Base-by-base conservation (phyloP, 2,329 filamentous ascomycete species). In the Aspergillus carbonarius region DNA sequence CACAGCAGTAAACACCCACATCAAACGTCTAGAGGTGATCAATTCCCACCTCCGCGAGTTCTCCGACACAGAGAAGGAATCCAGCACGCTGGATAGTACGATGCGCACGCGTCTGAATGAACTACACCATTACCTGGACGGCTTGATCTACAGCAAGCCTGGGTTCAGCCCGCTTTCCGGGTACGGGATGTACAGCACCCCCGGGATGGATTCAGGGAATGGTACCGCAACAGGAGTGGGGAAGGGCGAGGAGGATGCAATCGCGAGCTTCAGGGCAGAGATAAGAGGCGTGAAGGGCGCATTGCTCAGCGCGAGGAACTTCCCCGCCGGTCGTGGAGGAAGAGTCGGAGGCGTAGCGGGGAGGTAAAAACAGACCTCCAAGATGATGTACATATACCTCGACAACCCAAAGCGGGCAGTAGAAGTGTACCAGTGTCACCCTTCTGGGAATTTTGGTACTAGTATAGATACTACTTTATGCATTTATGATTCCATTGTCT, bases 231-330 rank as follows among this genome's bases (percentile, higher is more conserved):
- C 65, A 4, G 71, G 70, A 4, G 64, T 71, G n/a, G 73, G 71
- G 27, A 76, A 76, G 63, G 76, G 72, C 20, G 80, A 82, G 64
- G 79, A 83, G 25, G 84, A 86, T 66, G 83, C 82, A n/a, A 81
- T 87, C 57, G 78, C 83, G 13, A 76, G 78, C 35, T 74, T 88
- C 62, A 85, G 83, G 70, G 78, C 79, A 42, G 85, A 88, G 64
- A 87, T 88, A 54, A 74, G 85, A 57, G 80, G 83, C 34, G 82
- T 88, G 18, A 88, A 88, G 71, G 86, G 85, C 12, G 84, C 85
- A 2, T 75, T 88, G 57, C 69, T 88, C 61, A 87, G 84, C 68
- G 83, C 85, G 8, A 82, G 83, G 62, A 85, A 87, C 61, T 88
- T 88, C 63, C 83, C 81, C 35, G 60, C 73, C 12, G 69, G 72